phyloP scores from a whole-genome alignment of 495 filamentous ascomycete species.

The Margaritispora aquatica region DNA sequence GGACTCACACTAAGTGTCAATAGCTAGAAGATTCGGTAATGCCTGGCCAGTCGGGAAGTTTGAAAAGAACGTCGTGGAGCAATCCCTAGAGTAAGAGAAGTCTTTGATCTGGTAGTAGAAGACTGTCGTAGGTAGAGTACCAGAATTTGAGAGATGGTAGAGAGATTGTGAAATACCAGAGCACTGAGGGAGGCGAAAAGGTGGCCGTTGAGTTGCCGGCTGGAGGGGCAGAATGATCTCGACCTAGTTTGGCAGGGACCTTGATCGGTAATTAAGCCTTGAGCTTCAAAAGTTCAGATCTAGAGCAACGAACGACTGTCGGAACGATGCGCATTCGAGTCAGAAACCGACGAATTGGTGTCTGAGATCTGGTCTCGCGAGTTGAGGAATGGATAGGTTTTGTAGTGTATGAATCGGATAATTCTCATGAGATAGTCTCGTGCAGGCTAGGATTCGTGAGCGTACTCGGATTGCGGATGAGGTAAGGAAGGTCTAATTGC shows the following conservation, averaged over 20 bases:
- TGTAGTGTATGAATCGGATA: too few species aligned
- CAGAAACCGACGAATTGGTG: not conserved
- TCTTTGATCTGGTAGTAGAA: not conserved
- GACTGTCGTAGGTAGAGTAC: not conserved
- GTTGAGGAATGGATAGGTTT: too few species aligned
- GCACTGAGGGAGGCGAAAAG: not conserved
- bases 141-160: not conserved
- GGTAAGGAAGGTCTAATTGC: too few species aligned
- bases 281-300: not conserved
- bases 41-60: not conserved
- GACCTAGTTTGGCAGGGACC: not conserved
- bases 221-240: not conserved
- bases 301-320: not conserved
- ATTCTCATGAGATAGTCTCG: too few species aligned
- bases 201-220: not conserved
- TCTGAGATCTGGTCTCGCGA: not conserved
- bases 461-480: too few species aligned
- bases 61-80: not conserved
- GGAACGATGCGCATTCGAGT: not conserved
- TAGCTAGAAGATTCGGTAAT: slow-evolving; percentile 9
- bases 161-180: not conserved
- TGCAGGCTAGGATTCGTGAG: too few species aligned
- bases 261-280: too few species aligned
- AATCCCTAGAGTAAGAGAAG: not conserved
- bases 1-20: slow-evolving; percentile 3